Conservation (phyloP, 768 basidiomycete species). For the Chalciporus sphaerocephalus region DNA sequence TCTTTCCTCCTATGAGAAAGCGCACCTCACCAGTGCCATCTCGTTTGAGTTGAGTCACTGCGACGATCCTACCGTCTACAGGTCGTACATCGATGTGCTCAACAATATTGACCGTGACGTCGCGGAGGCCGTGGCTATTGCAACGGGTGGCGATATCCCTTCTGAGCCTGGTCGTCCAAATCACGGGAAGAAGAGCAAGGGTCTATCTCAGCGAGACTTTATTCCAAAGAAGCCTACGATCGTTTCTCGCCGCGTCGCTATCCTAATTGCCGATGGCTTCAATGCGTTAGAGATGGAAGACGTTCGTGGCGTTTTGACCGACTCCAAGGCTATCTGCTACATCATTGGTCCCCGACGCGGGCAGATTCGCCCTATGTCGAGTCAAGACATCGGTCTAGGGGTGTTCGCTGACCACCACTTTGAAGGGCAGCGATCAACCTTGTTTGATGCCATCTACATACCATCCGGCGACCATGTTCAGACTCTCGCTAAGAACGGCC, state of each 20-base stretch:
- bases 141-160: slow-evolving; percentile 59
- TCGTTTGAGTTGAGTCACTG: slow-evolving; percentile 84
- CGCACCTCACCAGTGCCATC: slow-evolving; percentile 65
- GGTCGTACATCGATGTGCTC: slow-evolving; percentile 60
- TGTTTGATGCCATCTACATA: slow-evolving; percentile 81
- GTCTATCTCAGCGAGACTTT: slow-evolving; percentile 59
- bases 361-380: slow-evolving; percentile 35
- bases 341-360: slow-evolving; percentile 68
- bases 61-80: slow-evolving; percentile 68
- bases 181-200: slow-evolving; percentile 51
- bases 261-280: slow-evolving; percentile 75
- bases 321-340: slow-evolving; percentile 53
- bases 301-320: slow-evolving; percentile 50
- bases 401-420: slow-evolving; percentile 64
- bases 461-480: slow-evolving; percentile 68
- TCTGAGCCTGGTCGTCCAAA: slow-evolving; percentile 47
- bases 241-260: slow-evolving; percentile 65
- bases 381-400: slow-evolving; percentile 24
- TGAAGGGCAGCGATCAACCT: slow-evolving; percentile 74
- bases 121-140: slow-evolving; percentile 61
- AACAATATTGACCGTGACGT: slow-evolving; percentile 73
- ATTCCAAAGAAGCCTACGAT: slow-evolving; percentile 54
- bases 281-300: slow-evolving; percentile 54
- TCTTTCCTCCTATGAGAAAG: slow-evolving; percentile 59
- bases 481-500: slow-evolving; percentile 55